Percentiles rank a stretch among this genome's conserved stretches.
Conservation (phyloP, 305 asterid genomes). For the Fraxinus greggii region DNA sequence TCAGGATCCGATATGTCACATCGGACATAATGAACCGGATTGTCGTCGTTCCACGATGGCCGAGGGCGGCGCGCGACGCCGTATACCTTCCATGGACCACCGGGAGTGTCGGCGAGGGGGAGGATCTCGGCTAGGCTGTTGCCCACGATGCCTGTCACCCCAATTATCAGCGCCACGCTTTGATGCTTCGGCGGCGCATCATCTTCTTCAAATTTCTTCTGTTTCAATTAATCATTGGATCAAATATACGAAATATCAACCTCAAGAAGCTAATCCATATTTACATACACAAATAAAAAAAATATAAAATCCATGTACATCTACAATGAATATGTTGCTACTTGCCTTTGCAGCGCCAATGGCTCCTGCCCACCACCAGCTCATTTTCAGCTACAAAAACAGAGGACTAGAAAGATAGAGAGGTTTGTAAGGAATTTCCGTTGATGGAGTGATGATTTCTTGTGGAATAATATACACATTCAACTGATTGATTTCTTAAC, state of each 20-base stretch:
- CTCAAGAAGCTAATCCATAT: neutral
- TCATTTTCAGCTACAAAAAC: slow-evolving; percentile 23
- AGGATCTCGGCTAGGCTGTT: slow-evolving; percentile 64
- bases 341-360: slow-evolving; percentile 43
- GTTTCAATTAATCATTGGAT: slow-evolving; percentile 11
- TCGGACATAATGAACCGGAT: slow-evolving; percentile 38
- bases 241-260: neutral
- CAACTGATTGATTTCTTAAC: neutral
- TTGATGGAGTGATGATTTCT: neutral
- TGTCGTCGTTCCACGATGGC: slow-evolving; percentile 40
- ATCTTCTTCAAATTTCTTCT: slow-evolving; percentile 43
- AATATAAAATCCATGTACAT: neutral
- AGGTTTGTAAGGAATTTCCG: neutral
- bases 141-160: slow-evolving; percentile 54
- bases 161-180: slow-evolving; percentile 50
- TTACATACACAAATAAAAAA: neutral
- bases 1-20: slow-evolving; percentile 41
- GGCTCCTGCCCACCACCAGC: slow-evolving; percentile 53
- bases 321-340: neutral
- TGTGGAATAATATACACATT: neutral
- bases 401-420: neutral
- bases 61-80: slow-evolving; percentile 56
- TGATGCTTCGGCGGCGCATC: slow-evolving; percentile 32
- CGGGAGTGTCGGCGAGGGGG: slow-evolving; percentile 56
- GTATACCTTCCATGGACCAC: slow-evolving; percentile 67